A percentile compares a stretch with the other conserved stretches of the same genome.
Conservation (phyloP, 192 early-diverging fungal species). For the Coemansia interrupta region DNA sequence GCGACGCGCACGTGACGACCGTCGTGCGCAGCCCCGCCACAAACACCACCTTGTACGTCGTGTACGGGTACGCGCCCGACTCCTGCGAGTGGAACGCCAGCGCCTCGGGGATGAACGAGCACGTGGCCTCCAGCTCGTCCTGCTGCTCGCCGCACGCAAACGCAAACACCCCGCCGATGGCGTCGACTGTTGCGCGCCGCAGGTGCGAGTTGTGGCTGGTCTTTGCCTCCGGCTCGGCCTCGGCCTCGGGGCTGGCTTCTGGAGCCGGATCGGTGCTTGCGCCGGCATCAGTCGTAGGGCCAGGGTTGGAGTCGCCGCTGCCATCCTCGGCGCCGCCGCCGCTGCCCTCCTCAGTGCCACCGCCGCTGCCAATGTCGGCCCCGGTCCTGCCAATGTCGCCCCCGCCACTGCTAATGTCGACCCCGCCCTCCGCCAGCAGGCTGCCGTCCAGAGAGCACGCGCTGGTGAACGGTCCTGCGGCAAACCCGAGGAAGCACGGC, state of each 20-base stretch:
- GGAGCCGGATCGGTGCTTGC: neutral
- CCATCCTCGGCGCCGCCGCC: neutral
- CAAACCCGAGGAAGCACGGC: conserved; percentile 71
- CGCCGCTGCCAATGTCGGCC: neutral
- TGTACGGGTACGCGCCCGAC: conserved; percentile 83
- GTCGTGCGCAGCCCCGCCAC: conserved; percentile 70
- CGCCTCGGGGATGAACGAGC: conserved; percentile 57
- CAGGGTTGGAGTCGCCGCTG: neutral
- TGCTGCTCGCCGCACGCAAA: conserved; percentile 65
- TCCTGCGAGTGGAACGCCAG: conserved; percentile 84
- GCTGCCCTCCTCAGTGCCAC: neutral
- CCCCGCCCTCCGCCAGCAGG: conserved; percentile 15
- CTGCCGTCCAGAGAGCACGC: conserved; percentile 40
- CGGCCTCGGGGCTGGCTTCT: neutral
- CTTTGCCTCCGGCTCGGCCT: conserved; percentile 13
- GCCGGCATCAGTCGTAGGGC: neutral
- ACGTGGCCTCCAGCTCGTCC: conserved; percentile 62
- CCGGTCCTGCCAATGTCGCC: neutral
- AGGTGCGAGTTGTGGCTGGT: conserved; percentile 21
- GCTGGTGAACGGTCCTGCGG: conserved; percentile 60
- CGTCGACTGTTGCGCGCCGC: conserved; percentile 34
- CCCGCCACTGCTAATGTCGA: neutral
- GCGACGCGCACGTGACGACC: conserved; percentile 69
- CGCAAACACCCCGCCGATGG: conserved; percentile 62
- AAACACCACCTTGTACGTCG: conserved; percentile 84